Evolutionary conservation across 257 asterid species (phyloP).

Genomic region (Voacanga thouarsii): DNA sequence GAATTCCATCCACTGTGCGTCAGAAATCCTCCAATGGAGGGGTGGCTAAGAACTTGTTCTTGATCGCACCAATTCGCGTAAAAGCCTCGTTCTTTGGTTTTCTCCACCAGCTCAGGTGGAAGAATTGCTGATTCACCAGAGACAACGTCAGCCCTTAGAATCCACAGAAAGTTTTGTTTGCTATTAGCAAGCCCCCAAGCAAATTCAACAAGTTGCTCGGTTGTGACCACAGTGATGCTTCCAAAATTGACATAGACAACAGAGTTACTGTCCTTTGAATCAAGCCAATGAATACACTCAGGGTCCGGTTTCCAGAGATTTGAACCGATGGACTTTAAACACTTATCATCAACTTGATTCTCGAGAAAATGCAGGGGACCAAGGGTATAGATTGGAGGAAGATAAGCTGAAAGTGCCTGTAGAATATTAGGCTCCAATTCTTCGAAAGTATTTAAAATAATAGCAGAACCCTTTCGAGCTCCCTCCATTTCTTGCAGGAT

Average conservation of each 20-base stretch:
- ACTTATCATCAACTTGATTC: constrained; percentile 10
- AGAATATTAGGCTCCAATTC: constrained; percentile 41
- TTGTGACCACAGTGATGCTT: constrained; percentile 42
- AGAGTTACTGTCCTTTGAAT: constrained; percentile 29
- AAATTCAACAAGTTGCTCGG: constrained; percentile 41
- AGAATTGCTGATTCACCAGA: constrained; percentile 29
- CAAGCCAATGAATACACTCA: constrained; percentile 51
- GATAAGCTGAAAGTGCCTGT: constrained; percentile 23
- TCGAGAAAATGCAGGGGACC: constrained; percentile 50
- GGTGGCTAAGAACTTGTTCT: constrained; percentile 47
- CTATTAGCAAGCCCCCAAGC: constrained; percentile 61
- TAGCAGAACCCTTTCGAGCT: constrained; percentile 32
- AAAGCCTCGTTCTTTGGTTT: constrained; percentile 34
- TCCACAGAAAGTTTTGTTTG: constrained; percentile 41
- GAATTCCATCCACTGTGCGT: constrained; percentile 65
- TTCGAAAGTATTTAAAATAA: constrained; percentile 46
- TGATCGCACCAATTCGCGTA: constrained; percentile 53
- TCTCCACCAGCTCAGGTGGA: constrained; percentile 31
- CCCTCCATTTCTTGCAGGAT: constrained; percentile 18
- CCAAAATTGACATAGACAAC: constrained; percentile 50
- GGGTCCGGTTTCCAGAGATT: constrained; percentile 58
- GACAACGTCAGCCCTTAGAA: constrained; percentile 52
- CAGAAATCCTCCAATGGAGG: constrained; percentile 50
- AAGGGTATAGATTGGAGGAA: constrained; percentile 41
- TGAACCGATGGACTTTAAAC: constrained; percentile 23